Percentiles rank a stretch among this genome's conserved stretches.
phyloP scores from a whole-genome alignment of 2,329 filamentous ascomycete genomes.

The Talaromyces amestolkiae region DNA sequence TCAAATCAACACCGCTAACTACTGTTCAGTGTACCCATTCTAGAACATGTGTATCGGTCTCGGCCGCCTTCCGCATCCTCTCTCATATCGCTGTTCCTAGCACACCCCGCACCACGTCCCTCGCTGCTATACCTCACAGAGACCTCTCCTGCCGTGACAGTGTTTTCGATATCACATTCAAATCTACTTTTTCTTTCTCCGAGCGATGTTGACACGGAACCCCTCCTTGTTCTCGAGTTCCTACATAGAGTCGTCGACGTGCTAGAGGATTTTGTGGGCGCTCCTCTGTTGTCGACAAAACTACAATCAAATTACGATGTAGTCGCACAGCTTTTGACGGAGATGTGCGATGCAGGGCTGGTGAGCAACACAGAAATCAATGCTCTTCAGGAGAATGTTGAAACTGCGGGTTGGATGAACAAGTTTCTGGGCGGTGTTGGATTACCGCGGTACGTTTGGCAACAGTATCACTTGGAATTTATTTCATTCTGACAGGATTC shows the following conservation, averaged over 20 bases:
- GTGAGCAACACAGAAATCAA: constrained; percentile 90
- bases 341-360: constrained; percentile 95
- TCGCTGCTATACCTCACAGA: constrained; percentile 82
- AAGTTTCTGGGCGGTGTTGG: constrained; percentile 85
- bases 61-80: constrained; percentile 73
- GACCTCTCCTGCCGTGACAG: constrained; percentile 77
- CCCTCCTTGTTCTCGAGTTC: constrained; percentile 87
- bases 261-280: constrained; percentile 89
- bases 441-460: constrained; percentile 62
- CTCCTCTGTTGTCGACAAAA: constrained; percentile 79
- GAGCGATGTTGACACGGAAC: constrained; percentile 81
- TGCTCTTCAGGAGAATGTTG: constrained; percentile 83
- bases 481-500: background rate
- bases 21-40: constrained; percentile 66
- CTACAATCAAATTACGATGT: constrained; percentile 91
- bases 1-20: constrained; percentile 12
- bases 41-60: constrained; percentile 84
- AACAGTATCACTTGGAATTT: background rate
- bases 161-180: constrained; percentile 85
- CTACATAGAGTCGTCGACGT: constrained; percentile 89
- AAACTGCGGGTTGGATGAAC: constrained; percentile 85
- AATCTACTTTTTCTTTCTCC: constrained; percentile 84
- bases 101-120: constrained; percentile 75
- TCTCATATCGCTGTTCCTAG: constrained; percentile 81
- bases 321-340: constrained; percentile 83